Evolutionary conservation across 2,329 filamentous ascomycete genomes (phyloP), one percentile per base, ranked within the genome.

Genomic region (Colletotrichum limetticola): DNA sequence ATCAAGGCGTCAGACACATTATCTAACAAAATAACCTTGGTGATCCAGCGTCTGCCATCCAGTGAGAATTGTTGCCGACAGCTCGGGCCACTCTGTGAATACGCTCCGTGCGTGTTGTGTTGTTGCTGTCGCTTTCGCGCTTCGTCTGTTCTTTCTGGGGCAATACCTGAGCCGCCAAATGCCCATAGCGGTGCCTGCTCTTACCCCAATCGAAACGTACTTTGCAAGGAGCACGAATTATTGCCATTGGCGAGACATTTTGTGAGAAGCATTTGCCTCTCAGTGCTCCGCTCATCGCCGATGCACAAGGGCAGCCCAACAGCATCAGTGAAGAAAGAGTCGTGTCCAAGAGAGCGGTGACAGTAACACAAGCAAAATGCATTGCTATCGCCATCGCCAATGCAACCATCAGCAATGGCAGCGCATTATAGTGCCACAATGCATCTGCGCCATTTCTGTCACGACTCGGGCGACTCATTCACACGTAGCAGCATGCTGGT

Each of bases 141-240:
- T 42, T 26, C 26, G 42, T 52, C 14, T 62, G 49, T 19, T 49
- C 42, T 49, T n/a, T 49, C 42, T 49, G 42, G 42, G 42, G 42
- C 42, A 49, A 49, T 19, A n/a, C 58, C 58, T 63, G 28, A 72
- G 69, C 69, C 69, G 37, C 59, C 14, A 14, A 63, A 71, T 37
- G 28, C n/a, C 49, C 68, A 49, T 22, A 42, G 64, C 68, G 56
- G 65, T 28, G 57, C 69, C 65, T 68, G 42, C 65, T 72, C 26
- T 68, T 68, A 62, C 68, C 68, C 68, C 68, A 56, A 71, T 71
- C 57, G 68, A 71, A 71, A 68, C 68, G 58, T 61, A 28, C 52
- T 66, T 49, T 55, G 66, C 30, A 22, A 66, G 26, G n/a, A 26
- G 55, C n/a, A 59, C 14, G 30, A 57, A 24, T 5, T 8, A 28